These are phyloP conservation scores for Obba rivulosa DNA, from an alignment of 768 basidiomycete species.

Conservation along the genomic window DNA sequence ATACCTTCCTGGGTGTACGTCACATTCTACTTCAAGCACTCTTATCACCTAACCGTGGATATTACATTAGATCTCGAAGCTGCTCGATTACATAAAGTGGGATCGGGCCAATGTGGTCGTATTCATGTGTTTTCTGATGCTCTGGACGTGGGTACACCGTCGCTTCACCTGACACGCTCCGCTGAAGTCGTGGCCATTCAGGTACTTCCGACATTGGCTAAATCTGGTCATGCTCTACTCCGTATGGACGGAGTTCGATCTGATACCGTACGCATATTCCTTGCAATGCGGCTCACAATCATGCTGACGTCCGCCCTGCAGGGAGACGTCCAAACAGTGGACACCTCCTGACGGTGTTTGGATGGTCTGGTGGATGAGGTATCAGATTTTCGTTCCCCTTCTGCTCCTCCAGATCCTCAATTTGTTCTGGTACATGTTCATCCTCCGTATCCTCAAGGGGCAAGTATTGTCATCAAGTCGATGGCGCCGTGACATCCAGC, in stretches of 20 bases:
- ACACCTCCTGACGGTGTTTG: slow-evolving; percentile 58
- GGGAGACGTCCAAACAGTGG: slow-evolving; percentile 54
- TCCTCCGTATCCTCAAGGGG: slow-evolving; percentile 72
- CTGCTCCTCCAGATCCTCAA: slow-evolving; percentile 77
- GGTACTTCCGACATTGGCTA: slow-evolving; percentile 91
- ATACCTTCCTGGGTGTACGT: slow-evolving; percentile 79
- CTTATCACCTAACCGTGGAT: not conserved
- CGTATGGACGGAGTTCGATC: slow-evolving; percentile 72
- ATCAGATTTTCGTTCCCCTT: slow-evolving; percentile 75
- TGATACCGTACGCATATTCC: slow-evolving; percentile 58
- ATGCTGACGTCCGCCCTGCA: slow-evolving; percentile 22
- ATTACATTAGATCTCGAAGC: slow-evolving; percentile 87
- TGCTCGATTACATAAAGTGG: slow-evolving; percentile 81
- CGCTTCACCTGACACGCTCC: not conserved
- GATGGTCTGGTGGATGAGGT: slow-evolving; percentile 73
- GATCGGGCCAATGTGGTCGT: slow-evolving; percentile 54
- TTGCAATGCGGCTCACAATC: not conserved
- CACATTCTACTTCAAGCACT: not conserved
- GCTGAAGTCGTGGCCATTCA: slow-evolving; percentile 25
- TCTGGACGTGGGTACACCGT: slow-evolving; percentile 70
- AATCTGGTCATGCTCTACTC: slow-evolving; percentile 86
- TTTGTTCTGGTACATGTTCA: slow-evolving; percentile 89
- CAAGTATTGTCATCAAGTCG: too few species aligned
- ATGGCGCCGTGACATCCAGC: not conserved
- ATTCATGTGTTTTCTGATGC: slow-evolving; percentile 58